Percentiles rank a stretch among this genome's conserved stretches.
Conservation (phyloP, 495 filamentous ascomycete genomes). For the Stereocaulon alpinum region DNA sequence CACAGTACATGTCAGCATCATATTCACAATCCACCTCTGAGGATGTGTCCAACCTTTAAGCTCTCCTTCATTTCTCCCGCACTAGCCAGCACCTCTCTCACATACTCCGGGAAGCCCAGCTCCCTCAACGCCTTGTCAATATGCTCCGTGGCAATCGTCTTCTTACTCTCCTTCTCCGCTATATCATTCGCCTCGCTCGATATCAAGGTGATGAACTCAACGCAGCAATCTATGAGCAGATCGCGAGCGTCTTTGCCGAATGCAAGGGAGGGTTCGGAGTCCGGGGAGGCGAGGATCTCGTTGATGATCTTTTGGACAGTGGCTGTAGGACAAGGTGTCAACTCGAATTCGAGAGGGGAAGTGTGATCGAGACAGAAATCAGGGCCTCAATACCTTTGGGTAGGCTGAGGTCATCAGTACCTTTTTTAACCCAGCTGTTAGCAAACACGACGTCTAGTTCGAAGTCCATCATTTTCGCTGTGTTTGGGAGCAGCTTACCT, state of each 20-base stretch:
- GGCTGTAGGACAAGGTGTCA: constrained; percentile 39
- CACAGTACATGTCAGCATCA: constrained; percentile 6
- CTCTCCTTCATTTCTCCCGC: constrained; percentile 87
- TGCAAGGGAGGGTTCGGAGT: constrained; percentile 41
- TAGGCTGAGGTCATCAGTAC: constrained; percentile 84
- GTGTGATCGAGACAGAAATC: neutral
- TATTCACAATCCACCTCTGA: no score
- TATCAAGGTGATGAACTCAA: constrained; percentile 96
- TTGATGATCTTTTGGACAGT: constrained; percentile 97
- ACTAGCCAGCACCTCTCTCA: constrained; percentile 73
- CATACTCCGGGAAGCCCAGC: constrained; percentile 84
- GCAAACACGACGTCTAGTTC: neutral
- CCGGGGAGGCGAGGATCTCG: constrained; percentile 70
- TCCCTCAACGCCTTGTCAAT: constrained; percentile 85
- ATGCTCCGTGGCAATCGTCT: constrained; percentile 95
- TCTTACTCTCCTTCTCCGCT: constrained; percentile 94
- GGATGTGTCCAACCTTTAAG: constrained; percentile 55
- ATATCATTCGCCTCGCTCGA: constrained; percentile 98
- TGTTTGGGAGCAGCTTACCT: constrained; percentile 39
- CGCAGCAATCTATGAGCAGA: constrained; percentile 94
- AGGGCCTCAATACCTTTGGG: constrained; percentile 60
- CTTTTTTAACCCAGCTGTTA: constrained; percentile 31
- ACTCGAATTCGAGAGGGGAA: neutral
- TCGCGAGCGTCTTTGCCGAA: constrained; percentile 94
- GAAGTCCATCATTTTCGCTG: neutral